Percentiles rank a stretch among this genome's conserved stretches.
phyloP scores from a whole-genome alignment of 2,329 filamentous ascomycete genomes.

The Alternaria ventricosa region DNA sequence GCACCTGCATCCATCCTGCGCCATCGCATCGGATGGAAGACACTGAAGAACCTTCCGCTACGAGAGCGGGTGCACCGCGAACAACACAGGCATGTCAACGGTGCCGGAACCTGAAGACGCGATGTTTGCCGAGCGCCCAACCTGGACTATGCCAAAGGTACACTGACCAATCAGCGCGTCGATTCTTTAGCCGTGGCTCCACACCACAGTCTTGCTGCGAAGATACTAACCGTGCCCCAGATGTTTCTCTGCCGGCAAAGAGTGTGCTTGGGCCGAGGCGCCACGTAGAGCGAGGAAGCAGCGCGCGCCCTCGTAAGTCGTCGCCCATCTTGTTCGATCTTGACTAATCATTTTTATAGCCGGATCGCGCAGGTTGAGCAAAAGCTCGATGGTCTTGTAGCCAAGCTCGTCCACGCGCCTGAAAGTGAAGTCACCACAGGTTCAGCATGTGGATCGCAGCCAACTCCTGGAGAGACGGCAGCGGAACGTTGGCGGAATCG shows the following conservation, averaged over 20 bases:
- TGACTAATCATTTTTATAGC: slow-evolving; percentile 15
- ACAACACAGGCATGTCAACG: slow-evolving; percentile 43
- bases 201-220: not conserved
- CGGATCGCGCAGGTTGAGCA: slow-evolving; percentile 46
- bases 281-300: slow-evolving; percentile 33
- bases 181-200: not conserved
- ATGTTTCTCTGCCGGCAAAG: slow-evolving; percentile 32
- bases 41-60: slow-evolving; percentile 20
- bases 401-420: slow-evolving; percentile 32
- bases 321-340: not conserved
- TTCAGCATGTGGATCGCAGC: not conserved
- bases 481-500: slow-evolving; percentile 1
- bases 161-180: not conserved
- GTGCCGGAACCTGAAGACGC: slow-evolving; percentile 43
- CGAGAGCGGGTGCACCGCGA: slow-evolving; percentile 20
- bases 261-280: slow-evolving; percentile 43
- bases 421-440: not conserved
- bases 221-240: slow-evolving; percentile 14
- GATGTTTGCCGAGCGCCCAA: slow-evolving; percentile 40
- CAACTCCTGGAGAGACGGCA: not conserved
- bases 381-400: slow-evolving; percentile 45
- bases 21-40: slow-evolving; percentile 32
- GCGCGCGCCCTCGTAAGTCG: slow-evolving; percentile 43
- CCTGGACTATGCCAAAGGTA: slow-evolving; percentile 42
- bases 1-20: not conserved